Conservation (phyloP, 2,329 filamentous ascomycete species). For the Talaromyces pinophilus region DNA sequence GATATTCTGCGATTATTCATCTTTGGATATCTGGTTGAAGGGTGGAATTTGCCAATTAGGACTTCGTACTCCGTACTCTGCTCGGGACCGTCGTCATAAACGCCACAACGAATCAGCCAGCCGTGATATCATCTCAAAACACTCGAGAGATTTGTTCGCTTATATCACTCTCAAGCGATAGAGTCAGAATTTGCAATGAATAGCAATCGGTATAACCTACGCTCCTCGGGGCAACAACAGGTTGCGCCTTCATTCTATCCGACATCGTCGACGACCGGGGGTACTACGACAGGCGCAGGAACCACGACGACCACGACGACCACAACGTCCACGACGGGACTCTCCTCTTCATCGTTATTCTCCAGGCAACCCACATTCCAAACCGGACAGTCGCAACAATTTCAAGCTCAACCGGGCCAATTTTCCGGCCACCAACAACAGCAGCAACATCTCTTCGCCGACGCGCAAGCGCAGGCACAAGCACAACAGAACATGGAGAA, state of each 20-base stretch:
- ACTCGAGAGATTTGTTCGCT: neutral
- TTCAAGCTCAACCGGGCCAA: neutral
- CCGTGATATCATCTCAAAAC: neutral
- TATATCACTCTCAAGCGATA: too few species aligned
- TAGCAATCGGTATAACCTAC: slow-evolving; percentile 22
- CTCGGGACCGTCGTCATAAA: neutral
- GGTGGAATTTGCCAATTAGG: neutral
- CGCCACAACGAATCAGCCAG: neutral
- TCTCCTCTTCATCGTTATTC: neutral
- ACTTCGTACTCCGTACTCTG: neutral
- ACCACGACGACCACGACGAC: slow-evolving; percentile 1
- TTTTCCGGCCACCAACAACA: neutral
- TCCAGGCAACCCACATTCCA: neutral
- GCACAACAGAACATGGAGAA: neutral
- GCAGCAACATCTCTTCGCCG: slow-evolving; percentile 7
- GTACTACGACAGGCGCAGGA: neutral
- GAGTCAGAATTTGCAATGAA: neutral
- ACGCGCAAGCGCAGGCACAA: neutral
- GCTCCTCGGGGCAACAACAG: slow-evolving; percentile 16
- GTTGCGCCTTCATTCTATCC: slow-evolving; percentile 15
- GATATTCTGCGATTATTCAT: neutral
- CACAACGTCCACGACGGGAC: slow-evolving; percentile 6
- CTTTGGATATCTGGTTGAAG: neutral
- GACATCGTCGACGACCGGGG: slow-evolving; percentile 8
- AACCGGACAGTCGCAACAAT: neutral